These are phyloP conservation scores for Oryza meyeriana DNA, from an alignment of 176 grass and related monocot genomes.

Conservation along the genomic window DNA sequence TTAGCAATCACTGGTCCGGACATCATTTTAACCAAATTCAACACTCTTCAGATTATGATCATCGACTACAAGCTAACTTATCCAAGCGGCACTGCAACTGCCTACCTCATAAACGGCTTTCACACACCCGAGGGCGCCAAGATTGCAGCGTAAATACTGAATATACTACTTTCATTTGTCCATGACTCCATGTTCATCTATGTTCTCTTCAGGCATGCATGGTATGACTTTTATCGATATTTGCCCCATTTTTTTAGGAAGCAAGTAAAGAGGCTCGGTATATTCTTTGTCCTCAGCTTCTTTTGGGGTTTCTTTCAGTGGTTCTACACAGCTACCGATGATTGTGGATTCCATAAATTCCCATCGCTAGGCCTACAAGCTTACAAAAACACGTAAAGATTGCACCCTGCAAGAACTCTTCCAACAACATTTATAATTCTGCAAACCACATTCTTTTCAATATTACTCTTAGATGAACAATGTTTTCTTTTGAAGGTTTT, in stretches of 20 bases:
- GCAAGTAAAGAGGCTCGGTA: conserved; percentile 49
- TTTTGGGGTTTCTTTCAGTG: conserved; percentile 69
- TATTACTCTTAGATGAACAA: background rate
- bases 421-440: background rate
- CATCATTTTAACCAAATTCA: conserved; percentile 24
- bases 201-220: background rate
- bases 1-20: too few species aligned
- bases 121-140: conserved; percentile 51
- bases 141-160: conserved; percentile 47
- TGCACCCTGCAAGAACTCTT: background rate
- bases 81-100: conserved; percentile 64
- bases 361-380: conserved; percentile 52
- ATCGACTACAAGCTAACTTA: conserved; percentile 71
- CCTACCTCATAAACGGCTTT: conserved; percentile 60
- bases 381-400: conserved; percentile 28
- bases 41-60: conserved; percentile 52
- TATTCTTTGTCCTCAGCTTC: conserved; percentile 46
- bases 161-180: background rate
- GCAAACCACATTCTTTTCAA: background rate
- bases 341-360: conserved; percentile 44
- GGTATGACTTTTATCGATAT: background rate
- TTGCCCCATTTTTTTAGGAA: conserved; percentile 24
- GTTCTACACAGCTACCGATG: conserved; percentile 57
- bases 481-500: conserved; percentile 35
- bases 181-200: background rate